Base-by-base conservation (phyloP, 176 grass and related monocot species). In the Thinopyrum elongatum region DNA sequence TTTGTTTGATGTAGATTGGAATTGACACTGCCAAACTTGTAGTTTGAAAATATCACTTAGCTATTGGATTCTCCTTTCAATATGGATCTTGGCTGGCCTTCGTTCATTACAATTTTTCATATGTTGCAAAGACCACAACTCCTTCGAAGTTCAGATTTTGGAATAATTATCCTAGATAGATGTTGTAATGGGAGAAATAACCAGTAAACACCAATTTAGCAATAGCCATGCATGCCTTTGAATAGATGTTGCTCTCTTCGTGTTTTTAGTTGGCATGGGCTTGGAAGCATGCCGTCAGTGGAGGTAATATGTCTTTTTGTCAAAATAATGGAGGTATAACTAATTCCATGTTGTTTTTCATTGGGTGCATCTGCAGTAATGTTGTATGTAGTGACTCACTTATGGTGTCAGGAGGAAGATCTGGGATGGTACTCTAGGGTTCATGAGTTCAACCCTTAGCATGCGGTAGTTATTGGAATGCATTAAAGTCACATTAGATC, bases 271-370 rank as follows among this genome's bases (percentile, higher is more conserved):
- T 98, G 97, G 94, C 88, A 98, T 89, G 92, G 94, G 34, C 93
- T 98, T 75, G 97, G 93, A 82, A 93, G 86, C 70, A 93, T 98
- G 88, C 86, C 91, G 28, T 91, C 93, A 28, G 76, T 90, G 6
- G 97, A 98, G 90, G 97, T 93, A 41, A 98, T 98, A 93, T 92
- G 92, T 23, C 86, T 98, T 77, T 98, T 98, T 69, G 97, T 98
- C 78, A 98, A 98, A 90, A 94, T 98, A 63, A 85, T 98, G 82
- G 97, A 95, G 97, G 97, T 98, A 95, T 70, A 47, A 75, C 16
- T 79, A 26, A 23, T 79, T 35, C 39, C 49, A 51, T 77, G 53
- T 44, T 80, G 65, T 60, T 84, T 23, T 79, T 77, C 22, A 27
- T 13, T 26, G 26, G 76, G 21, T 83, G 64, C 85, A 80, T 22